Conservation (phyloP, 176 grass and related monocot genomes). For the Ensete glaucum region DNA sequence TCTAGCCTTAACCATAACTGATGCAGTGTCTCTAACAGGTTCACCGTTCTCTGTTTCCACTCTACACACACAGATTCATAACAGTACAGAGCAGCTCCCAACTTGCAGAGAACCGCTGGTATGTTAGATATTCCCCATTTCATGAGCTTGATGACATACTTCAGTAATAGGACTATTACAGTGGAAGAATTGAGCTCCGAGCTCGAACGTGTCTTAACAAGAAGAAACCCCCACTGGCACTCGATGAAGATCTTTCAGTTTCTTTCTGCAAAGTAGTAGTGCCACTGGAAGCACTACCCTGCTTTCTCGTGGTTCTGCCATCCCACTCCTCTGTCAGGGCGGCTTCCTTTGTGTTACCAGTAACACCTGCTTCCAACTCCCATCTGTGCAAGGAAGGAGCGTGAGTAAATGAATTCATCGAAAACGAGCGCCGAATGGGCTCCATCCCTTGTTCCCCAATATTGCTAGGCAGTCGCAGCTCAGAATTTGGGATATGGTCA, state of each 20-base stretch:
- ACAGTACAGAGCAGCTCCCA: not conserved
- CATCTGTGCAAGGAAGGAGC: not conserved
- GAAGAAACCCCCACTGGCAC: constrained; percentile 16
- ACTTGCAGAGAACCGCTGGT: not conserved
- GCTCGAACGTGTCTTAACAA: constrained; percentile 16
- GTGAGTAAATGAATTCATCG: not conserved
- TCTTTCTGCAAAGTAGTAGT: constrained; percentile 8
- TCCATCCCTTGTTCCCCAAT: not conserved
- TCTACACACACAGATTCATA: not conserved
- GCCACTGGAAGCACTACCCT: not conserved
- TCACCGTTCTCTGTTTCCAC: not conserved
- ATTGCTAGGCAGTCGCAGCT: not conserved
- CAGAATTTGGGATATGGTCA: not conserved
- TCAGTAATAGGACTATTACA: not conserved
- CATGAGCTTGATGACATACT: not conserved
- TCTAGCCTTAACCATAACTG: not conserved
- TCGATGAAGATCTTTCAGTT: constrained; percentile 25
- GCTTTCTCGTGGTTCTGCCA: constrained; percentile 19
- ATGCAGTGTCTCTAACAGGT: not conserved
- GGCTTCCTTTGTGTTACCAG: constrained; percentile 1
- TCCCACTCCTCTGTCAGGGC: constrained; percentile 8
- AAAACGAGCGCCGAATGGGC: constrained; percentile 5
- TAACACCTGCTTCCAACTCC: constrained; percentile 7
- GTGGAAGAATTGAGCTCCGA: constrained; percentile 3
- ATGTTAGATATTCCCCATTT: not conserved